Base-by-base conservation (phyloP, 306 rosid species). In the Trifolium subterraneum region DNA sequence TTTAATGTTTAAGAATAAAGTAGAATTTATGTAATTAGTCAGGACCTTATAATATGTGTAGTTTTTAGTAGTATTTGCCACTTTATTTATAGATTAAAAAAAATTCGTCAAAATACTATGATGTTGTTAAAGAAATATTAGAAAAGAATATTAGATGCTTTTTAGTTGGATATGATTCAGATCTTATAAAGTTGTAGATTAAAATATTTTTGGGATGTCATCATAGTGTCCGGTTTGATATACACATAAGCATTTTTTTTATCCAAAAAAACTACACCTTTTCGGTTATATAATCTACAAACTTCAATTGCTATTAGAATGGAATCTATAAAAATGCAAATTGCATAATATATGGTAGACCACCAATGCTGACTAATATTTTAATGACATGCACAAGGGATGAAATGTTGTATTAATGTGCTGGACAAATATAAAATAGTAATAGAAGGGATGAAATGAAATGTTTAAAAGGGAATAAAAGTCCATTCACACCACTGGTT, bases 121-220 rank as follows among this genome's bases (percentile, higher is more conserved):
- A 47, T 35, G 38, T 33, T 23, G 12, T 68, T 35, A 68, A 27
- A 68, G 48, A 47, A 6, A 29, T 29, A 47, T 15, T 48, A 68
- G 72, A 18, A 18, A 9, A n/a, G n/a, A n/a, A n/a, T n/a, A n/a
- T n/a, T 29, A 48, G 44, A 50, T 45, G 13, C 73, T 48, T 22
- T 22, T 22, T 22, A 25, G 48, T 47, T 48, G 20, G 25, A 31
- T 29, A 12, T 29, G 73, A 68, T 47, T 68, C 59, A 0, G 60
- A 31, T 48, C 16, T 50, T 48, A 31, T 61, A 50, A 63, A 29
- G 60, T 16, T 50, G 61, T 16, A 22, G 61, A 50, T 31, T 69
- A n/a, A n/a, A n/a, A n/a, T n/a, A n/a, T n/a, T n/a, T n/a, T 25
- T 16, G 63, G 33, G 62, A 50, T 16, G 62, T 31, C 19, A 5